phyloP scores from a whole-genome alignment of 78 protist species.

The Tieghemostelium lacteum region DNA sequence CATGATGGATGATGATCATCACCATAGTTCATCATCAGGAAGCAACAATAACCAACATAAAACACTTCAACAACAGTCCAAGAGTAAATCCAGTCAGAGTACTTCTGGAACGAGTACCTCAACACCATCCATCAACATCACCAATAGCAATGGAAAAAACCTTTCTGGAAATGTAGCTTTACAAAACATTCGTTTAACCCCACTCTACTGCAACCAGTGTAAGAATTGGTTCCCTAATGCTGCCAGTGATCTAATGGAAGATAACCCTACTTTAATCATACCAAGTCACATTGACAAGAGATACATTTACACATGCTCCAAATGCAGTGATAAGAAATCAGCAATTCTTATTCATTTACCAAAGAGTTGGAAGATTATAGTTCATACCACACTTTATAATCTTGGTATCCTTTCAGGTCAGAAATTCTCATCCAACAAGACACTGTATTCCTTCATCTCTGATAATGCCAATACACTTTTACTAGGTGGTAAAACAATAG shows the following conservation, averaged over 20 bases:
- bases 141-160: not conserved
- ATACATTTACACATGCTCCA: conserved; percentile 31
- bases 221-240: conserved; percentile 39
- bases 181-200: conserved; percentile 49
- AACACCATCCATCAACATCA: too few relatives aligned
- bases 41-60: not conserved
- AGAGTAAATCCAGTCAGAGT: not conserved
- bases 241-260: conserved; percentile 51
- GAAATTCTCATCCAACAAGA: conserved; percentile 60
- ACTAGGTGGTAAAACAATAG: conserved; percentile 73
- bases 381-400: conserved; percentile 67
- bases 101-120: not conserved
- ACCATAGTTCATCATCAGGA: not conserved
- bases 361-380: conserved; percentile 72
- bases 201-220: conserved; percentile 43
- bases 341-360: conserved; percentile 40
- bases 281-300: conserved; percentile 71
- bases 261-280: conserved; percentile 13
- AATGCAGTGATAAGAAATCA: conserved; percentile 38
- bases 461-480: conserved; percentile 62
- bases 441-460: conserved; percentile 65
- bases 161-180: conserved; percentile 40
- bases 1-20: not conserved
- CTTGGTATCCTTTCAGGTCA: conserved; percentile 37
- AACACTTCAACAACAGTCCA: not conserved